Base-by-base conservation (phyloP, 2,329 filamentous ascomycete species). In the Aspergillus vadensis region DNA sequence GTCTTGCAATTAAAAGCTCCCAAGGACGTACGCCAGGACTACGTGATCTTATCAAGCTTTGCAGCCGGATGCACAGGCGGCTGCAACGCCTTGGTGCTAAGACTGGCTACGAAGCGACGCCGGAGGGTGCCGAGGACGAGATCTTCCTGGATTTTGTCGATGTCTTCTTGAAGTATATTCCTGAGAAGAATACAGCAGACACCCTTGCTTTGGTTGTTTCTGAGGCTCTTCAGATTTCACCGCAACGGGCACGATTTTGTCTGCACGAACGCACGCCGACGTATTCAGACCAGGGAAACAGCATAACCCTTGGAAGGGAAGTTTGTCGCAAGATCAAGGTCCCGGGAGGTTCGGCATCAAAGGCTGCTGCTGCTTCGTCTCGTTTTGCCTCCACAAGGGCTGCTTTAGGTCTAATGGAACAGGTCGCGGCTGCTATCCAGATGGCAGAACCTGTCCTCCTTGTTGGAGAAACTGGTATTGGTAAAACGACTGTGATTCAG, bases 391-490 rank as follows among this genome's bases (percentile, higher is more conserved):
- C 90, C 38, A 98, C 95, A 19, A 88, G 86, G 21, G 91, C 96
- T 65, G 94, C 94, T 0, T 86, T 91, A 65, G 86, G 89, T 63
- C 82, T 97, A 12, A 85, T 99, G 54, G 96, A 99, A 74, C 91
- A 96, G 73, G 90, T 98, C 58, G 88, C 91, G 1, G 88, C 91
- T 39, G 90, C 92, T 1, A 86, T 97, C 5, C 88, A 90, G 63
- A 86, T 92, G 69, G 85, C 86, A n/a, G 95, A 99, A 71, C 92
- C 96, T 4, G 86, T 97, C 1, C 80, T 99, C 17, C 86, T 99
- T 27, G 95, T 99, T n/a, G 95, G 95, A 72, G 95, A 99, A 79
- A 99, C 95, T 7, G 95, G 95, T 80, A 97, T 97, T 54, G 95
- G 95, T 69, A 99, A 99, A 78, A 99, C 95, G 0, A 97, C 95